Base-by-base conservation (phyloP, 805 yeast species). In the Suhomyces sp. region DNA sequence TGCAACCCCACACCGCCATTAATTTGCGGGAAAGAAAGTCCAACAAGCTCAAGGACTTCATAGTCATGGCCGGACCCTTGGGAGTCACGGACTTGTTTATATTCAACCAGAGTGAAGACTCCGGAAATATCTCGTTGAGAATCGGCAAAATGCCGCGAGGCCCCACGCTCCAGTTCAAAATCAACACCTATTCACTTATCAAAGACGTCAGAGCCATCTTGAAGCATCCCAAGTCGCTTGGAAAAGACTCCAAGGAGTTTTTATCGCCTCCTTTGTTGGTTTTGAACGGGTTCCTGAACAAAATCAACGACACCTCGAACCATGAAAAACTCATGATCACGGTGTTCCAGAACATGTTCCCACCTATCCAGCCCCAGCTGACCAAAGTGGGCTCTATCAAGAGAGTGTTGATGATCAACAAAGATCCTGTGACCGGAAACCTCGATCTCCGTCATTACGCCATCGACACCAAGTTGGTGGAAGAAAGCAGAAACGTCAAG, bases 61-160 rank as follows among this genome's bases (percentile, higher is more conserved):
- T 92, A n/a, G 96, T 90, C n/a, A 92, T 94, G 97, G 89, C 97
- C 37, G 98, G 98, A 5, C 98, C 98, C 12, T 76, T 94, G 43
- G 96, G 96, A 24, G 97, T 94, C 20, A 80, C 93, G 6, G 97
- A 93, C 70, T 71, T 94, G 63, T 83, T 94, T 71, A 76, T 93
- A 19, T 92, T 94, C 75, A 86, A 90, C 55, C 97, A 91, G 66
- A 81, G 88, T 37, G 86, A 84, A 59, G 79, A 78, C 41, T 73
- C 86, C 1, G 97, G 97, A 6, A 85, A 84, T 51, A 85, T 94
- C 4, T 86, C 93, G 47, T 75, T 94, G 56, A 82, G 97, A 62
- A 70, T 94, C 44, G 91, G 93, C 1, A 83, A 89, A 63, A 83
- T 92, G 76, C 97, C 98, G 31, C 80, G 91, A 54, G 99, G 99